Evolutionary conservation across 1,284 basidiomycete genomes (phyloP).

Genomic region (Agroathelia rolfsii): DNA sequence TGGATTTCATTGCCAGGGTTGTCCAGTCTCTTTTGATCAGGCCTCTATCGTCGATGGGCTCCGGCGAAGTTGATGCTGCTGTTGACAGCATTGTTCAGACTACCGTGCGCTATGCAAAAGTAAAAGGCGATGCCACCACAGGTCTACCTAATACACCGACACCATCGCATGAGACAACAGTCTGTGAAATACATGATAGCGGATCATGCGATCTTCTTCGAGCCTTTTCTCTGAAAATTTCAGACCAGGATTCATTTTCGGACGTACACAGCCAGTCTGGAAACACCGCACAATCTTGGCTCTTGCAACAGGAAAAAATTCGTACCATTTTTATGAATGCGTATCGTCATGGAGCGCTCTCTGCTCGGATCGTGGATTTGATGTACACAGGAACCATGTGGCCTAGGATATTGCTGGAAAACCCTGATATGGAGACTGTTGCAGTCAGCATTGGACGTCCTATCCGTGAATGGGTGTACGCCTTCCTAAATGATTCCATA

Average conservation of each 20-base stretch:
- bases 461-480: slow-evolving; percentile 58
- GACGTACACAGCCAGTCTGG: slow-evolving; percentile 1
- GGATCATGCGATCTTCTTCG: slow-evolving; percentile 44
- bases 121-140: slow-evolving; percentile 40
- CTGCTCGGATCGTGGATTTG: slow-evolving; percentile 47
- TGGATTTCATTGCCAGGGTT: slow-evolving; percentile 64
- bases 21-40: slow-evolving; percentile 49
- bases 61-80: slow-evolving; percentile 54
- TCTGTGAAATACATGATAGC: slow-evolving; percentile 49
- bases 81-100: slow-evolving; percentile 63
- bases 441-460: slow-evolving; percentile 48
- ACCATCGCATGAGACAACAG: no score
- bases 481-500: slow-evolving; percentile 56
- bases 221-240: no score
- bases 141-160: no score
- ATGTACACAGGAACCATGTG: slow-evolving; percentile 56
- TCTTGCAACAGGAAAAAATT: slow-evolving; percentile 22
- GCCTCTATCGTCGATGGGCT: slow-evolving; percentile 33
- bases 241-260: no score
- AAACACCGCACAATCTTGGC: no score
- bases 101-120: slow-evolving; percentile 67
- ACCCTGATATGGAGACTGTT: slow-evolving; percentile 62
- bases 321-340: slow-evolving; percentile 46
- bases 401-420: slow-evolving; percentile 65
- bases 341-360: slow-evolving; percentile 50